phyloP scores from a whole-genome alignment of 495 filamentous ascomycete genomes.

The Tuber melanosporum region DNA sequence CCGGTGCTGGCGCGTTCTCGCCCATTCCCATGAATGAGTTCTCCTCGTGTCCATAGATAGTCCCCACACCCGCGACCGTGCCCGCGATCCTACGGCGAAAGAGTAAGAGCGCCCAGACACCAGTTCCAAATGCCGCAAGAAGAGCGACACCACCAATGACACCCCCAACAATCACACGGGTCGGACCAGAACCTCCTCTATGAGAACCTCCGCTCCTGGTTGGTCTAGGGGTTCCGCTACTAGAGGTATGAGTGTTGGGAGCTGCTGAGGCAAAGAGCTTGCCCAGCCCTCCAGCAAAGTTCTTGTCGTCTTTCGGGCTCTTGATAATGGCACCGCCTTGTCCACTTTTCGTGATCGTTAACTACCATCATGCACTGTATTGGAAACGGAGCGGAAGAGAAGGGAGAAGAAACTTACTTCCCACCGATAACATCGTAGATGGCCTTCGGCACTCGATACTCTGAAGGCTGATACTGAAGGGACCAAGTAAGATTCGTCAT shows the following conservation, averaged over 20 bases:
- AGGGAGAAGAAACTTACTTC: slow-evolving; percentile 11
- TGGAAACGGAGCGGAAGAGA: background rate
- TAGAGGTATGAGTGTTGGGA: background rate
- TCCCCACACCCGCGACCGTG: background rate
- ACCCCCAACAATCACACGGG: slow-evolving; percentile 37
- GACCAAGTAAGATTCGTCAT: background rate
- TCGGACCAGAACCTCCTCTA: slow-evolving; percentile 9
- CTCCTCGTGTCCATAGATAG: background rate
- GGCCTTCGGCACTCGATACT: slow-evolving; percentile 16
- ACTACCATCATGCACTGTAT: background rate
- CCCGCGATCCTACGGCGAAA: slow-evolving; percentile 9
- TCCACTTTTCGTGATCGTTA: slow-evolving; percentile 14
- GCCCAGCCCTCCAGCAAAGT: slow-evolving; percentile 7
- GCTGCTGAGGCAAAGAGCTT: slow-evolving; percentile 12
- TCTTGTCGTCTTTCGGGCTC: background rate
- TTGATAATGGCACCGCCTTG: slow-evolving; percentile 9
- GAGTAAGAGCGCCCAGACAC: slow-evolving; percentile 9
- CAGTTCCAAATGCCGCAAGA: slow-evolving; percentile 16
- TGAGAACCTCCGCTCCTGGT: background rate
- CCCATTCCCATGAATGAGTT: background rate
- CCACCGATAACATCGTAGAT: slow-evolving; percentile 20
- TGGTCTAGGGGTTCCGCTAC: too few species aligned
- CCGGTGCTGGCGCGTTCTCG: background rate
- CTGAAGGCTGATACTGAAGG: background rate
- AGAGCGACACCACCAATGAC: slow-evolving; percentile 35